phyloP scores from a whole-genome alignment of 108 stramenopile species.

The Cyclotella choctawhatcheeana region DNA sequence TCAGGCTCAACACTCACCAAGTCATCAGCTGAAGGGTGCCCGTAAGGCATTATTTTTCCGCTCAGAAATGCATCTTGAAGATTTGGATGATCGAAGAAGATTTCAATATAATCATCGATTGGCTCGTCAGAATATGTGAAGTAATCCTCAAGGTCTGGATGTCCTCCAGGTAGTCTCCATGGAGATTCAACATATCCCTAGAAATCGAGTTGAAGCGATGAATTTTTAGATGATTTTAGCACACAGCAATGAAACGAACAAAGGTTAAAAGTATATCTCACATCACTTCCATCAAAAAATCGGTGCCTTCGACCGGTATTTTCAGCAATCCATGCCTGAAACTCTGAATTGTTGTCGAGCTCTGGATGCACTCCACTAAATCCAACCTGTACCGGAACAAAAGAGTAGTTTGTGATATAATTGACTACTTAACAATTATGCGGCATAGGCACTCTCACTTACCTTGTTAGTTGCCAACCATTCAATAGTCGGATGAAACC shows the following conservation, averaged over 20 bases:
- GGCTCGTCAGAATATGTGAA: neutral
- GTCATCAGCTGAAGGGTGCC: slow-evolving; percentile 19
- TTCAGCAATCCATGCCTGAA: slow-evolving; percentile 12
- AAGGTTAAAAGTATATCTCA: neutral
- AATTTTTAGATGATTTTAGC: neutral
- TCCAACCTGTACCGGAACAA: slow-evolving; percentile 3
- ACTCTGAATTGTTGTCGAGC: slow-evolving; percentile 13
- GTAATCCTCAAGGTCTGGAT: slow-evolving; percentile 8
- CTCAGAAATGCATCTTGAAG: slow-evolving; percentile 2
- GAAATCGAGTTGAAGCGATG: neutral
- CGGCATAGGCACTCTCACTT: too few relatives aligned
- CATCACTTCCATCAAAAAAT: slow-evolving; percentile 18
- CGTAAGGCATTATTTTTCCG: slow-evolving; percentile 1
- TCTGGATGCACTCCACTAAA: slow-evolving; percentile 1
- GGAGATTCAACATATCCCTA: slow-evolving; percentile 1
- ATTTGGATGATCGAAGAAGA: slow-evolving; percentile 12
- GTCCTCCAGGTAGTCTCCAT: slow-evolving; percentile 14
- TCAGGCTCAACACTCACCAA: slow-evolving; percentile 2
- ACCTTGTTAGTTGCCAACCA: slow-evolving; percentile 18
- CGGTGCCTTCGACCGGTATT: slow-evolving; percentile 14
- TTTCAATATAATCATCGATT: neutral
- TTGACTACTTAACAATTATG: too few relatives aligned
- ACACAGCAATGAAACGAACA: neutral
- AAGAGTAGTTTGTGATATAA: too few relatives aligned
- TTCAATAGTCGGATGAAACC: slow-evolving; percentile 30